These are phyloP conservation scores for Arachnopeziza araneosa DNA, from an alignment of 2,329 filamentous ascomycete genomes.

Conservation along the genomic window DNA sequence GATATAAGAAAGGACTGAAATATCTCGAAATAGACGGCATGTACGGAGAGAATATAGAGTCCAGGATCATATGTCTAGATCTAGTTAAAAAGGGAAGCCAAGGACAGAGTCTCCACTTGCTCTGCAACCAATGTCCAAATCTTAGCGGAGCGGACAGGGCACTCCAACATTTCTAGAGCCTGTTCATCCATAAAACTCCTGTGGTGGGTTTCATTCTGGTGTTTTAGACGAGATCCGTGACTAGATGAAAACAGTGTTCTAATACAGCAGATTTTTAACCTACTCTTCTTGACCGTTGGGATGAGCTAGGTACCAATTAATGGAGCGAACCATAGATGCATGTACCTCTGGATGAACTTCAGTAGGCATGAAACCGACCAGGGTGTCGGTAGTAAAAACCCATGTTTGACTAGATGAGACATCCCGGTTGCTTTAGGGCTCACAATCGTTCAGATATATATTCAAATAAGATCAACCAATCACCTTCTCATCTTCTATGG, in stretches of 20 bases:
- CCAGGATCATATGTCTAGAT: not conserved
- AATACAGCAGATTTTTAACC: too few species aligned
- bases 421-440: not conserved
- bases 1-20: not conserved
- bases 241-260: too few species aligned
- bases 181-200: too few species aligned
- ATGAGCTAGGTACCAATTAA: too few species aligned
- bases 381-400: not conserved
- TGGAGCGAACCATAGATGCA: too few species aligned
- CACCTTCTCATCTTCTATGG: slow-evolving; percentile 1
- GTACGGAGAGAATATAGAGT: not conserved
- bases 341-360: too few species aligned
- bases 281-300: too few species aligned
- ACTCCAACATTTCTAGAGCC: not conserved
- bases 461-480: not conserved
- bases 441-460: not conserved
- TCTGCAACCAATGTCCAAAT: not conserved
- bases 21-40: not conserved
- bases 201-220: too few species aligned
- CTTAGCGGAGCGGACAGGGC: not conserved
- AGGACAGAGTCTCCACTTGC: not conserved
- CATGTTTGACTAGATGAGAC: not conserved
- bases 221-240: too few species aligned
- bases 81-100: not conserved
- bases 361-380: too few species aligned